Evolutionary conservation across 179 eudicot genomes (phyloP), one percentile per base, ranked within the genome.

Genomic region (Nepenthes alata): DNA sequence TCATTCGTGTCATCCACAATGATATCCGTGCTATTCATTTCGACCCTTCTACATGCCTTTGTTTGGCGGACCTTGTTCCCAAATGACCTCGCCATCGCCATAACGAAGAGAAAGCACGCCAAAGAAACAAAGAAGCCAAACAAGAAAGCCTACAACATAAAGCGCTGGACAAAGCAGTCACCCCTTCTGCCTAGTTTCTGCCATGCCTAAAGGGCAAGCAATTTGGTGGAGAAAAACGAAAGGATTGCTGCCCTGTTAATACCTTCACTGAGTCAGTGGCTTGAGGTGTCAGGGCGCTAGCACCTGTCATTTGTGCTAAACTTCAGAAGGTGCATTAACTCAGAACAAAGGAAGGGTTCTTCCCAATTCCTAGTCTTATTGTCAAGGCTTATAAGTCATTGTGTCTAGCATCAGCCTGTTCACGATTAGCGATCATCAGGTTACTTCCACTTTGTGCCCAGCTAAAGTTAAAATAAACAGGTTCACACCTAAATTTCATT

Each of bases 21-120:
- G 95, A 96, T 88, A 48, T 70, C 73, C 5, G 72, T 86, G 2
- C 69, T 88, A 47, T 61, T 82, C 10, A 71, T 91, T 3, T 88
- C 95, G 2, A 91, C 98, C 13, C 78, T 91, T 54, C 73, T 91
- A 5, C 98, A 91, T 53, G 98, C 91, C 62, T 83, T 91, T 34
- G 67, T 84, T 38, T 91, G 98, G 98, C 74, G 63, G 15, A 84
- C 95, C 0, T 58, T 91, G 76, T 88, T 91, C 69, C 98, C 98
- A 4, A 91, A 91, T 57, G 98, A 91, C 59, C 87, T 84, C 1
- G 98, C 98, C 63, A 91, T 91, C 34, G 98, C 98, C 60, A 88
- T 91, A 52, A 86, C 86, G 3, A 84, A 78, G 82, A 80, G 73
- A 36, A 78, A 74, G 62, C 77, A 63, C 4, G 74, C 70, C n/a